Base-by-base conservation (phyloP, 495 filamentous ascomycete genomes). In the Aspergillus homomorphus region DNA sequence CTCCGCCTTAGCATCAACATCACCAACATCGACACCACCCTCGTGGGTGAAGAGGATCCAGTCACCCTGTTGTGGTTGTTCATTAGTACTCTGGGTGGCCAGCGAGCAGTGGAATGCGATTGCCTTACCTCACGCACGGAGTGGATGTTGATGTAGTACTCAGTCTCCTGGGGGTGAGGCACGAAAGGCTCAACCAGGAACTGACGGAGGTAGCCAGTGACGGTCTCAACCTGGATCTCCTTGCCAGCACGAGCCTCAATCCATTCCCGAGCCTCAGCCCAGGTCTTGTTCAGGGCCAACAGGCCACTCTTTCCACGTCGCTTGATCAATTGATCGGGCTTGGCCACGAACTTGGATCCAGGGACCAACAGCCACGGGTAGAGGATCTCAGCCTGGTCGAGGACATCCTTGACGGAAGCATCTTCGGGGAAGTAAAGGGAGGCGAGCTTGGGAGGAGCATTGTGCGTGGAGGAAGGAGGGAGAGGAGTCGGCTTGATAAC, bases 241-340 rank as follows among this genome's bases (percentile, higher is more conserved):
- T 96, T 98, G 66, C 89, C 87, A 60, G 94, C 94, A 57, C 91
- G 85, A 73, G 87, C 86, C 73, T 89, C 88, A 76, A 99, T 87
- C 94, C 94, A 99, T 57, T 86, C 89, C 70, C 87, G 86, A 49
- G 92, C 89, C 69, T 98, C 92, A 45, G 89, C 67, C 94, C 94
- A 99, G 62, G 88, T 87, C 87, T 98, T 97, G 84, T 99, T 99
- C 69, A 99, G 82, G 51, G 90, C 89, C 51, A 99, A 80, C 49
- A 99, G 87, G 72, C 94, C 94, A 73, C 90, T 96, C 91, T 99
- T 99, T 72, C 94, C 94, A 79, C 94, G 85, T 70, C 94, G 82
- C 88, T 99, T 99, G 82, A 99, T 98, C 77, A 98, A 84, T 80
- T 98, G 95, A 83, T 99, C 94, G 65, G 94, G 94, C 85, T 99